Conservation (phyloP, 108 stramenopile genomes). For the Discostella stelligeroides region DNA sequence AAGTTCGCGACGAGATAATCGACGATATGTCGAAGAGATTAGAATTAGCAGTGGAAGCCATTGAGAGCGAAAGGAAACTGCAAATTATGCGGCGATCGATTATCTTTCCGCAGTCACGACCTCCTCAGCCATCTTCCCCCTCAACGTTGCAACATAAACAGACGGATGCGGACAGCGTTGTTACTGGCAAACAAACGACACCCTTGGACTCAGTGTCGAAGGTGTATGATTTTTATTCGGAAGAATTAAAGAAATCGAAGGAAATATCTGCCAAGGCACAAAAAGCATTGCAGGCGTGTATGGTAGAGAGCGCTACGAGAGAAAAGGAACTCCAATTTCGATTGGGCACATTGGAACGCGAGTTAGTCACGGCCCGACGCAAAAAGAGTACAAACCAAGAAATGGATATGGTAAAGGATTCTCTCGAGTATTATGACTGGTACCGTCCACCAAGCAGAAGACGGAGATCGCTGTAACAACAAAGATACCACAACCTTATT, state of each 20-base stretch:
- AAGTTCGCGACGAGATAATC: slow-evolving; percentile 52
- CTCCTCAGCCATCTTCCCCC: slow-evolving; percentile 7
- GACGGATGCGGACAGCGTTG: neutral
- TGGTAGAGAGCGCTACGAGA: slow-evolving; percentile 34
- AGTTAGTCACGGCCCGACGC: slow-evolving; percentile 51
- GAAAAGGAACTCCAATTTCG: slow-evolving; percentile 59
- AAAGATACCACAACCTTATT: no score
- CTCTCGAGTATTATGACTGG: no score
- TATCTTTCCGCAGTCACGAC: slow-evolving; percentile 51
- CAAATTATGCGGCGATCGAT: slow-evolving; percentile 60
- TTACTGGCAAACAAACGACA: neutral
- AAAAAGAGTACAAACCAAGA: no score
- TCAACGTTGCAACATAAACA: neutral
- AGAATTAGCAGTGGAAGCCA: slow-evolving; percentile 43
- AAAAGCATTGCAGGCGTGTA: slow-evolving; percentile 23
- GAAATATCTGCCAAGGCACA: slow-evolving; percentile 24
- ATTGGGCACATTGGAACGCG: slow-evolving; percentile 62
- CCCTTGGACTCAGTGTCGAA: neutral
- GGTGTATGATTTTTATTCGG: slow-evolving; percentile 7
- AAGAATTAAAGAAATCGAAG: slow-evolving; percentile 17
- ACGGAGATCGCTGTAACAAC: neutral
- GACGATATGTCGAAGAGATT: slow-evolving; percentile 52
- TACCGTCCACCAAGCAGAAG: no score
- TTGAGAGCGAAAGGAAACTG: slow-evolving; percentile 49
- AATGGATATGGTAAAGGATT: no score